Evolutionary conservation across 2,329 filamentous ascomycete genomes (phyloP), one percentile per base, ranked within the genome.

Genomic region (Xylariaceae sp.): DNA sequence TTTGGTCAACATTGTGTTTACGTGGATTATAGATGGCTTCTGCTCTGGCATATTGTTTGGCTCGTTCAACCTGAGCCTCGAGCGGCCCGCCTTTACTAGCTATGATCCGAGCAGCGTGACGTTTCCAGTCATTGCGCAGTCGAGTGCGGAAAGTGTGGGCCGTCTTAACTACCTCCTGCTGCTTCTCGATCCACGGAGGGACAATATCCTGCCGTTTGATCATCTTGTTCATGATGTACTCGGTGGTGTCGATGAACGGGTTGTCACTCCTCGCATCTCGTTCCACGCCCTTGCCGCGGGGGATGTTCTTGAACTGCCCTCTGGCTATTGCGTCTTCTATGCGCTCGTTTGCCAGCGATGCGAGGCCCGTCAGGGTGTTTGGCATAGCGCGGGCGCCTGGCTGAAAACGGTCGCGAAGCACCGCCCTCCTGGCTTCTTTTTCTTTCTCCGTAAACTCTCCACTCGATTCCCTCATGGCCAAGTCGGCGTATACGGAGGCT

Each of bases 141-240:
- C 89, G 76, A 2, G 76, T 73, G 2, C 94, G 81, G 67, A 99
- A 96, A 1, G 78, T 77, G 9, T 77, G 79, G 1, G 85, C 80
- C 0, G 88, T 80, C 57, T 82, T 84, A 8, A 84, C 79, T 4
- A 97, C 75, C 65, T 96, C 91, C 68, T 97, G 92, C 70, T 99
- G 94, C 73, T 96, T 97, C 72, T 99, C 94, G 56, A 99, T 97
- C 94, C 94, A 99, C 0, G 92, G 92, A 0, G 94, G 94, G 0
- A 95, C 89, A 56, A 97, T 89, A 26, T 96, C 91, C 71, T 99
- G 94, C 55, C 88, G 87, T 73, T 96, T 89, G 60, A 99, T 96
- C 76, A 97, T 96, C 73, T 95, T 94, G 73, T 99, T 97, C 87
- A 97, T 87, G 64, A 97, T 89, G 69, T 96, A 96, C 71, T 97